Evolutionary conservation across 176 grass and related monocot species (phyloP), one percentile per base, ranked within the genome.

Genomic region (Eragrostis curvula): DNA sequence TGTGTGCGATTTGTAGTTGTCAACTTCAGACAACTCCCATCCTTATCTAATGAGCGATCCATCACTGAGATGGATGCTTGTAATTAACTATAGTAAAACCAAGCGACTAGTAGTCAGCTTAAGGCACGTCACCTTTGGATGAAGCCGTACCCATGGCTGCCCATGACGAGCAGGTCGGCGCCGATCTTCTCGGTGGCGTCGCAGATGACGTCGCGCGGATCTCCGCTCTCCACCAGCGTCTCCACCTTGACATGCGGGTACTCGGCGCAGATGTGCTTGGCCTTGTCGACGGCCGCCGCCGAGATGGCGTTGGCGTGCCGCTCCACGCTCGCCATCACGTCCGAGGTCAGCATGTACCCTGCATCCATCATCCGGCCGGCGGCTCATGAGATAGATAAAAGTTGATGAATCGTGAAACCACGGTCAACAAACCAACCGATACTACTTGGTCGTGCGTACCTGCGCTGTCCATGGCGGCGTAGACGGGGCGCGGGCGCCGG

Each of bases 91-190:
- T n/a, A n/a, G n/a, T n/a, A n/a, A n/a, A n/a, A n/a, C n/a, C n/a
- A n/a, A n/a, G n/a, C n/a, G n/a, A n/a, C n/a, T n/a, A n/a, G n/a
- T n/a, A n/a, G n/a, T n/a, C n/a, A n/a, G n/a, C 14, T 14, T 27
- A 18, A 28, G 42, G 0, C n/a, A 39, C 53, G 12, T 46, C 46
- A 88, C 86, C 86, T 88, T 75, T 90, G 85, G 44, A 90, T 90
- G 74, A 79, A 56, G 15, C 88, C 84, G 40, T 90, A 90, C 23
- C 88, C 88, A 64, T 90, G 88, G 68, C 79, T 90, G 68, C 88
- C 88, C 84, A 90, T 90, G 51, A 90, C 84, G 51, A 90, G 70
- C 79, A 90, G 71, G 40, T 90, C 74, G 2, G 88, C 51, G 15
- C 29, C 53, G 12, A 90, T 45, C 68, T 56, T 83, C 0, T 70